phyloP scores from a whole-genome alignment of 768 basidiomycete genomes.

The Strobilomyces echinocephalus region DNA sequence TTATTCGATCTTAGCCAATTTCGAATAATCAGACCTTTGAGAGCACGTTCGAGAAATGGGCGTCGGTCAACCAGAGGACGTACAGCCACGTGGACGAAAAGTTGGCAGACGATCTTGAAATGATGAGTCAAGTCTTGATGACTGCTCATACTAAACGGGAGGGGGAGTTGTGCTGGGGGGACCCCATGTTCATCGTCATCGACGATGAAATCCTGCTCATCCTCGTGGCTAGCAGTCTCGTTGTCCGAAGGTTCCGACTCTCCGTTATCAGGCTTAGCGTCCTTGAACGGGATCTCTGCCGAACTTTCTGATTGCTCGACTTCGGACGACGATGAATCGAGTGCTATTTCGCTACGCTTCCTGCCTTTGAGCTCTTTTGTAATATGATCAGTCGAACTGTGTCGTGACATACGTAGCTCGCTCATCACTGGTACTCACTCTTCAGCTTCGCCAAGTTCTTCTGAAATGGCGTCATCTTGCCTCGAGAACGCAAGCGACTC shows the following conservation, averaged over 20 bases:
- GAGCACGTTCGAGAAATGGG: slow-evolving; percentile 50
- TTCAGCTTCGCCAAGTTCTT: slow-evolving; percentile 62
- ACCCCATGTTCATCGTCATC: slow-evolving; percentile 52
- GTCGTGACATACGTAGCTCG: neutral
- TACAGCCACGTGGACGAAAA: slow-evolving; percentile 79
- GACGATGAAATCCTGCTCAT: slow-evolving; percentile 48
- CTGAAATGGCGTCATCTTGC: slow-evolving; percentile 57
- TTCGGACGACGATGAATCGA: slow-evolving; percentile 31
- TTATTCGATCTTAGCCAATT: neutral
- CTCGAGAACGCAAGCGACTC: slow-evolving; percentile 55
- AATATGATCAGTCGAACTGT: neutral
- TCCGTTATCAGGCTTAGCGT: slow-evolving; percentile 38
- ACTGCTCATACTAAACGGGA: slow-evolving; percentile 74
- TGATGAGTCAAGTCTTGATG: slow-evolving; percentile 74
- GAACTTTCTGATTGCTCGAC: slow-evolving; percentile 28
- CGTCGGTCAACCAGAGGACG: slow-evolving; percentile 47
- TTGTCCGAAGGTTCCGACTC: slow-evolving; percentile 36
- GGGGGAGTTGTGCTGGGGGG: slow-evolving; percentile 50
- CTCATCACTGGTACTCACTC: slow-evolving; percentile 35
- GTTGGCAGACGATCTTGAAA: slow-evolving; percentile 85
- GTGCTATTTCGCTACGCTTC: slow-evolving; percentile 37
- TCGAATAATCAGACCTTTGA: slow-evolving; percentile 37
- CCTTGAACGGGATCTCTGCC: slow-evolving; percentile 37
- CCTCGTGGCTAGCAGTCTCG: slow-evolving; percentile 23
- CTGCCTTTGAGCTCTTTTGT: slow-evolving; percentile 32